These are phyloP conservation scores for Plasmopara halstedii DNA, from an alignment of 352 stramenopile species.

Conservation along the genomic window DNA sequence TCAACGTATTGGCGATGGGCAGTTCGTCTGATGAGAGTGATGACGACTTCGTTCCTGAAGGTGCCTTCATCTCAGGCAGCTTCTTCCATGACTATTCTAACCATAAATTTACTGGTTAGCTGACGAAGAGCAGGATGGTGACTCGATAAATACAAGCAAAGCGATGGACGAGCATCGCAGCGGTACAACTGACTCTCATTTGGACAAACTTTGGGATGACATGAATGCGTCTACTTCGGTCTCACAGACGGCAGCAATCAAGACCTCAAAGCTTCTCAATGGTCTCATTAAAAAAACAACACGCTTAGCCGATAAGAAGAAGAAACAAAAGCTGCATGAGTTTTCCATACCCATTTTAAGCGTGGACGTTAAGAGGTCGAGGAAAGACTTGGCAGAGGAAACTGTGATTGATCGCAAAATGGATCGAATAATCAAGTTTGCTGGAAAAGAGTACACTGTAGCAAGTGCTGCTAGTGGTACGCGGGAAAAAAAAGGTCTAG, in stretches of 20 bases:
- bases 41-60: slow-evolving; percentile 64
- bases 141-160: not conserved
- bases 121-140: slow-evolving; percentile 7
- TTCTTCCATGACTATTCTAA: too few relatives aligned
- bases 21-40: slow-evolving; percentile 62
- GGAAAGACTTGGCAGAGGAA: slow-evolving; percentile 31
- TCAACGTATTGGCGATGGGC: slow-evolving; percentile 18
- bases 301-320: slow-evolving; percentile 19
- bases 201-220: slow-evolving; percentile 56
- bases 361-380: slow-evolving; percentile 48
- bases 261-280: slow-evolving; percentile 48
- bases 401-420: slow-evolving; percentile 24
- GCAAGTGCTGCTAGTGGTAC: slow-evolving; percentile 1
- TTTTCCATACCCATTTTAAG: slow-evolving; percentile 69
- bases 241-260: slow-evolving; percentile 36
- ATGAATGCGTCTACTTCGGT: slow-evolving; percentile 55
- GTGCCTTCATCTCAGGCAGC: too few relatives aligned
- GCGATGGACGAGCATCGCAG: slow-evolving; percentile 5
- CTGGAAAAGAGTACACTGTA: slow-evolving; percentile 69
- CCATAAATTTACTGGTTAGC: slow-evolving; percentile 1
- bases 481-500: slow-evolving; percentile 36
- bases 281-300: slow-evolving; percentile 43
- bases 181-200: slow-evolving; percentile 22
- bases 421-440: slow-evolving; percentile 77
- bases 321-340: slow-evolving; percentile 60